Base-by-base conservation (phyloP, 2,329 filamentous ascomycete genomes). In the Purpureocillium takamizusanense region DNA sequence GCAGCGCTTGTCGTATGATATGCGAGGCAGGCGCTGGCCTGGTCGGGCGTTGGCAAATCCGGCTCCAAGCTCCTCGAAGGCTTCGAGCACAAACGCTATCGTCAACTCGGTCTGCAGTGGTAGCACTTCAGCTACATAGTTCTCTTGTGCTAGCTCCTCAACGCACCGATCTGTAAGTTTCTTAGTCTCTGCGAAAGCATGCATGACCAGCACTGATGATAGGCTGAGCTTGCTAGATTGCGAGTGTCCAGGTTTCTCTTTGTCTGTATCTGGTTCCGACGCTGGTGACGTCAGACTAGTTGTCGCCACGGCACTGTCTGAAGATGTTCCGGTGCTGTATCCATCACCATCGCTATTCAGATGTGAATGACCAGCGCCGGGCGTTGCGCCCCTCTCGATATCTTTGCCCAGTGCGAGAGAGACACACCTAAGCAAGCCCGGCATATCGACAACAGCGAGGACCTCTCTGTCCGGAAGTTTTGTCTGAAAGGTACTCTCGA, bases 401-500 rank as follows among this genome's bases (percentile, higher is more conserved):
- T n/a, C n/a, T n/a, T n/a, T 18, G 12, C 32, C 32, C 32, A 33
- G 6, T 5, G 32, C 32, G n/a, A 15, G 15, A 21, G 32, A 15
- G 21, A 42, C 32, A 15, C 32, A 37, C n/a, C 18, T 36, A 7
- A 43, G 10, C 6, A 43, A 13, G 14, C 33, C 31, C 9, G 38
- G 32, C 11, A 41, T 28, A 23, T 43, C 38, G 11, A 7, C 16
- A 9, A 43, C 23, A 3, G 14, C 15, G 31, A 36, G 14, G 15
- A 43, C 15, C n/a, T 37, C 35, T 21, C n/a, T 25, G 8, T 38
- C 15, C 4, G 35, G 34, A 7, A 43, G 25, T 30, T 35, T 54
- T 34, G 51, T 54, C 4, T 57, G 52, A 39, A 71, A 67, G 1
- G 44, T 44, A 2, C 37, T 37, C 31, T 67, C 60, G 2, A 69